phyloP scores from a whole-genome alignment of 495 filamentous ascomycete species.

The Penicillium cinerascens region DNA sequence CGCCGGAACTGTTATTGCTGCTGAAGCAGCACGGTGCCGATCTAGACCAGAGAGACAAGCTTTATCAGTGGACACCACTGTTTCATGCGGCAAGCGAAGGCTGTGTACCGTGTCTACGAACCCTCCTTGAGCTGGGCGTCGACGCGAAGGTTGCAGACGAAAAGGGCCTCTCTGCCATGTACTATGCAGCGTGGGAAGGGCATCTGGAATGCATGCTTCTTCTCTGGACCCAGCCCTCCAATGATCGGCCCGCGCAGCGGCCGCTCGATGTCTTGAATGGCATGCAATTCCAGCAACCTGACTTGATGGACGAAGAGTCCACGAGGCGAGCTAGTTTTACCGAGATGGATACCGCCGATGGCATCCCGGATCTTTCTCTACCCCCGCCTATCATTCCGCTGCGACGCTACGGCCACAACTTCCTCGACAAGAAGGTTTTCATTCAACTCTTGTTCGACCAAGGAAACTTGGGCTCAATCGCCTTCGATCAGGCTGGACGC shows the following conservation, averaged over 20 bases:
- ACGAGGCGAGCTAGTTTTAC: slow-evolving; percentile 53
- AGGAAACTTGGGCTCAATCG: slow-evolving; percentile 62
- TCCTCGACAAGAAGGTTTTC: slow-evolving; percentile 94
- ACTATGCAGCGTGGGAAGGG: slow-evolving; percentile 98
- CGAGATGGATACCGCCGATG: slow-evolving; percentile 73
- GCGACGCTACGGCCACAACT: slow-evolving; percentile 94
- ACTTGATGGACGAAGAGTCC: slow-evolving; percentile 28
- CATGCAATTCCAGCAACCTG: slow-evolving; percentile 32
- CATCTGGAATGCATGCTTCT: slow-evolving; percentile 91
- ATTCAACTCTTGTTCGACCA: slow-evolving; percentile 85
- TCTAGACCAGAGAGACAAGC: slow-evolving; percentile 85
- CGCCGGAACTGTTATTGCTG: slow-evolving; percentile 69
- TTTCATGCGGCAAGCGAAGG: slow-evolving; percentile 97
- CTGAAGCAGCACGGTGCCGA: slow-evolving; percentile 86
- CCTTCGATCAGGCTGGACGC: slow-evolving; percentile 92
- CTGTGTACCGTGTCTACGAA: slow-evolving; percentile 79
- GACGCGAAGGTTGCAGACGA: slow-evolving; percentile 78
- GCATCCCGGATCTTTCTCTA: slow-evolving; percentile 86
- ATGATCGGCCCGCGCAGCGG: slow-evolving; percentile 19
- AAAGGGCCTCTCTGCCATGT: slow-evolving; percentile 90
- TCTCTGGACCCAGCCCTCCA: slow-evolving; percentile 55
- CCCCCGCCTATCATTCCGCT: slow-evolving; percentile 95
- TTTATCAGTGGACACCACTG: slow-evolving; percentile 95
- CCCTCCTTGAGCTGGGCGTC: slow-evolving; percentile 70
- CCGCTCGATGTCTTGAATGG: slow-evolving; percentile 38